Base-by-base conservation (phyloP, 179 eudicot genomes). In the Camellia oleifera region DNA sequence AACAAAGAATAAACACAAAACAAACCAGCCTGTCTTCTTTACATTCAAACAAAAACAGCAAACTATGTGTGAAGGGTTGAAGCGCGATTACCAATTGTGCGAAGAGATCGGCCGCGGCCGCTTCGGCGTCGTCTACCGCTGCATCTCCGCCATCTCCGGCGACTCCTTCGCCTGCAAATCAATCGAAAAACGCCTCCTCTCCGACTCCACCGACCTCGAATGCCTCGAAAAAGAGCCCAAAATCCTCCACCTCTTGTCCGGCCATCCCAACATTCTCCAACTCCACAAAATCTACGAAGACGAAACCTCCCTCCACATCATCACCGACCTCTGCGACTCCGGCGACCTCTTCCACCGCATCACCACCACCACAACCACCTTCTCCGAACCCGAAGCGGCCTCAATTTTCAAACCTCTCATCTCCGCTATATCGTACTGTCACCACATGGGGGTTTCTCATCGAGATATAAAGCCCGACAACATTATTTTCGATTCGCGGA, bases 391-490 rank as follows among this genome's bases (percentile, higher is more conserved):
- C 7, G 90, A 92, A 9, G 94, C 98, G 1, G 88, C 88, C 0
- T 58, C 72, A 0, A 17, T 94, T 23, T 79, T 92, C 32, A 15
- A 75, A 4, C 94, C 83, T 54, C 82, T 95, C 75, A 48, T 87
- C 12, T 77, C 79, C 1, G 97, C 97, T 2, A 79, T 95, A 12
- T 85, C 86, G 0, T 86, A 88, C 77, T 95, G 98, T 54, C 98
- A 95, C 77, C 91, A 88, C 40, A 48, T 88, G 60, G 90, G 90
- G 1, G 84, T 95, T 32, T 88, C 97, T 0, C 99, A 95, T 60
- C 75, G 98, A n/a, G 99, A 95, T 45, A 82, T 95, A 18, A 95
- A 95, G 88, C 99, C 98, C 8, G 98, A 95, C 0, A 95, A 95
- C 72, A 64, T 95, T 0, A 61, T 95, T 14, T 95, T 95, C 57